Evolutionary conservation across 371 early-diverging fungal genomes (phyloP).

Genomic region (Zychaea mexicana): DNA sequence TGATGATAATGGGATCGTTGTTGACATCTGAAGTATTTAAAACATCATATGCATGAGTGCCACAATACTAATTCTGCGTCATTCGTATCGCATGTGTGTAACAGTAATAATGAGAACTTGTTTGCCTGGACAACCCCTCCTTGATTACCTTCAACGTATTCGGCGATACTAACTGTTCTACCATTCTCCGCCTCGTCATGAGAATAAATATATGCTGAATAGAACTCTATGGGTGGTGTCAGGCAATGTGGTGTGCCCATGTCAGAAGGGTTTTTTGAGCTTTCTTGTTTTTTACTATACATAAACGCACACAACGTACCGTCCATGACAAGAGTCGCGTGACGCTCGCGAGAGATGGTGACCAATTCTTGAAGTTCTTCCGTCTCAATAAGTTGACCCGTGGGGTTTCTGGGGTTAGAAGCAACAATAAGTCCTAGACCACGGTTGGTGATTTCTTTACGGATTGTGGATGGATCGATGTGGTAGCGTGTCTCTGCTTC

Average conservation of each 20-base stretch:
- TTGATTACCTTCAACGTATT: conserved; percentile 38
- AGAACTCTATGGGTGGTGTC: conserved; percentile 50
- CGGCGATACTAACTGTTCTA: conserved; percentile 40
- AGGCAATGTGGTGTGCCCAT: too few relatives aligned
- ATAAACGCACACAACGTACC: conserved; percentile 16
- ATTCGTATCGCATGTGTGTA: too few relatives aligned
- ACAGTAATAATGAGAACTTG: too few relatives aligned
- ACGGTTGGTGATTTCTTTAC: conserved; percentile 43
- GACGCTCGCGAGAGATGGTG: conserved; percentile 35
- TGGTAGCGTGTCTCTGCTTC: conserved; percentile 43
- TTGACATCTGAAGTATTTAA: conserved; percentile 47
- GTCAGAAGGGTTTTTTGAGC: too few relatives aligned
- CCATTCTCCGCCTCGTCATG: conserved; percentile 39
- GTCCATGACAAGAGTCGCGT: conserved; percentile 50
- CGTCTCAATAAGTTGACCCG: conserved; percentile 47
- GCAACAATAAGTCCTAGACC: conserved; percentile 48
- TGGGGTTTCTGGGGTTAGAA: conserved; percentile 54
- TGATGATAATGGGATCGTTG: conserved; percentile 46
- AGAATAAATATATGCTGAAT: conserved; percentile 50
- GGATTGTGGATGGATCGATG: conserved; percentile 40
- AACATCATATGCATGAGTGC: not conserved
- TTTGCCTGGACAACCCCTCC: too few relatives aligned
- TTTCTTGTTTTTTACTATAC: too few relatives aligned
- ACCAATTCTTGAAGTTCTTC: conserved; percentile 42
- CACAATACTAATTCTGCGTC: too few relatives aligned